Evolutionary conservation across 148 eudicot genomes (phyloP).

Genomic region (Camellia granthamiana): DNA sequence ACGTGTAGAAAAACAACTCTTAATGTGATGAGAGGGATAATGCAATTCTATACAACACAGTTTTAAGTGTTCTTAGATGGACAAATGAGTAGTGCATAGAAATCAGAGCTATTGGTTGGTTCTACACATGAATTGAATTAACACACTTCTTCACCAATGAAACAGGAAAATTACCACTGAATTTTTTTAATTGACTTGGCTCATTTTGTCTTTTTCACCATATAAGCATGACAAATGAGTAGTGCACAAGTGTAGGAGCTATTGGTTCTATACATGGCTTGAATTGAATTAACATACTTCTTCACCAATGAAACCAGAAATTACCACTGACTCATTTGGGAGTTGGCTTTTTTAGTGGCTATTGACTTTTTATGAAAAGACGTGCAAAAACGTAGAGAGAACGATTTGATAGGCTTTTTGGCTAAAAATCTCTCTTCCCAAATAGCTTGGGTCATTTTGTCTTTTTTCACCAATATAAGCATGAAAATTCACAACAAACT

Average conservation of each 20-base stretch:
- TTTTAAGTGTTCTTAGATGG: too few relatives aligned
- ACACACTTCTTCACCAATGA: too few relatives aligned
- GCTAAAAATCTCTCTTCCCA: neutral
- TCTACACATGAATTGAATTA: too few relatives aligned
- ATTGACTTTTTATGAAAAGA: too few relatives aligned
- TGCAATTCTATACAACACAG: neutral
- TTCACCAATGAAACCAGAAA: neutral
- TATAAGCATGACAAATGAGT: neutral
- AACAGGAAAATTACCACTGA: too few relatives aligned
- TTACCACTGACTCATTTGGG: neutral
- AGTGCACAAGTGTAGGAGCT: neutral
- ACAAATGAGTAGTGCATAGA: neutral
- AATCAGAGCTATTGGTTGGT: neutral
- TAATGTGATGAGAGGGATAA: neutral
- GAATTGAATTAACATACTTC: neutral
- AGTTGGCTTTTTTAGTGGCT: too few relatives aligned
- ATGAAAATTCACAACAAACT: neutral
- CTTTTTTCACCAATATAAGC: neutral
- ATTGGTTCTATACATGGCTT: neutral
- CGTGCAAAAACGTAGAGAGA: too few relatives aligned
- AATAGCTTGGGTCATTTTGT: neutral
- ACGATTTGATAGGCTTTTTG: too few relatives aligned
- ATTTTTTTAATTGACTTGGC: too few relatives aligned
- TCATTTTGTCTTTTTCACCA: too few relatives aligned
- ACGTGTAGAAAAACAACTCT: neutral